Evolutionary conservation across 352 stramenopile genomes (phyloP).

Genomic region (Globisporangium lucens): DNA sequence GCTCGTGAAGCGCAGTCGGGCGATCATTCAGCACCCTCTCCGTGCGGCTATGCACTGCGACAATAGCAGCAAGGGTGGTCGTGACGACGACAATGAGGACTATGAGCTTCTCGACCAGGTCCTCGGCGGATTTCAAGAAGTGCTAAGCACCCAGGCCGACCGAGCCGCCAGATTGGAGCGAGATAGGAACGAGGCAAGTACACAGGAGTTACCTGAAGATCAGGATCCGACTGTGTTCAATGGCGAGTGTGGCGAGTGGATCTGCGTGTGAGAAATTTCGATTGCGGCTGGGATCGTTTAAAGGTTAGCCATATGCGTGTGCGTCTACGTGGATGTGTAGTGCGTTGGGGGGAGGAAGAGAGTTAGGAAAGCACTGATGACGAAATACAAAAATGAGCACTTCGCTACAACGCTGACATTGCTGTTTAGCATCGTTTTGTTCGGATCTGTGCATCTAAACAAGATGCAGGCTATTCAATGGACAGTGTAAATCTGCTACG

Average conservation of each 20-base stretch:
- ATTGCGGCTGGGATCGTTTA: too few species aligned
- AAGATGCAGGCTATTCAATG: too few species aligned
- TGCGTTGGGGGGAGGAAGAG: too few species aligned
- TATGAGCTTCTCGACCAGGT: background rate
- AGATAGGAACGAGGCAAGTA: background rate
- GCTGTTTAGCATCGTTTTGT: too few species aligned
- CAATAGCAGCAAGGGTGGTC: background rate
- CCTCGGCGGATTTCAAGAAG: background rate
- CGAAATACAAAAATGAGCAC: too few species aligned
- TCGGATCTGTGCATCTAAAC: too few species aligned
- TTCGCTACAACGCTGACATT: too few species aligned
- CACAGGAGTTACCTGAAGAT: background rate
- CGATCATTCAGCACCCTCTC: background rate
- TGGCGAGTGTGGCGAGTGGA: constrained; percentile 2
- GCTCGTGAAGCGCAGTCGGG: background rate
- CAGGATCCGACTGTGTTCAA: background rate
- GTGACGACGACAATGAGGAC: background rate
- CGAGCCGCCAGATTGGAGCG: background rate
- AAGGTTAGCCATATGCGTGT: background rate
- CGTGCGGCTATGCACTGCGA: background rate
- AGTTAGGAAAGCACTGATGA: too few species aligned
- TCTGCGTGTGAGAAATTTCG: background rate
- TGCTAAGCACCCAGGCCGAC: background rate
- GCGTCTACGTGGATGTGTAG: background rate
- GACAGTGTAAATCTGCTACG: too few species aligned